phyloP scores from a whole-genome alignment of 2,329 filamentous ascomycete genomes.

The Cadophora sp. region DNA sequence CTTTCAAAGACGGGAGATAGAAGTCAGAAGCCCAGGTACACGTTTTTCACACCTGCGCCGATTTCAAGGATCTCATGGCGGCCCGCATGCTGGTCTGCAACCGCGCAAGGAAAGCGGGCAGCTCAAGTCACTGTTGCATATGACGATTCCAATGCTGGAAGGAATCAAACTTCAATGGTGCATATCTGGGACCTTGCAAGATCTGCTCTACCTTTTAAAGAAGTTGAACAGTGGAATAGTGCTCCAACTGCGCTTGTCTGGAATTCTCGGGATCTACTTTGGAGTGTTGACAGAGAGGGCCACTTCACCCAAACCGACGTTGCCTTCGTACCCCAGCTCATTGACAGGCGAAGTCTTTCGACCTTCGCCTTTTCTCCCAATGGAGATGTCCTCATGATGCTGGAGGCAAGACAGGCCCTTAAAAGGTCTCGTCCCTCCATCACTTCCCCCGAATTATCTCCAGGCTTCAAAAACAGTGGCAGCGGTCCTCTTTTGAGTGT shows the following conservation, averaged over 20 bases:
- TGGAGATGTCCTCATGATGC: conserved; percentile 66
- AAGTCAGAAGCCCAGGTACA: conserved; percentile 68
- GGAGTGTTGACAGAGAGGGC: conserved; percentile 69
- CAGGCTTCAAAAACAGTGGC: conserved; percentile 49
- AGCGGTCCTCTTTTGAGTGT: conserved; percentile 58
- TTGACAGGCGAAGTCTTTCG: conserved; percentile 68
- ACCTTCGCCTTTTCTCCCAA: conserved; percentile 64
- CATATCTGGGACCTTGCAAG: conserved; percentile 75
- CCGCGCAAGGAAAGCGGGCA: conserved; percentile 62
- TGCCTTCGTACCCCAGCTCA: conserved; percentile 66
- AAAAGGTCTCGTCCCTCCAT: conserved; percentile 50
- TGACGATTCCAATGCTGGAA: conserved; percentile 60
- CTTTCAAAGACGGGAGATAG: conserved; percentile 65
- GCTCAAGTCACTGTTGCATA: conserved; percentile 69
- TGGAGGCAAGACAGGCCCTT: conserved; percentile 61
- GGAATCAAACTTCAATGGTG: conserved; percentile 62
- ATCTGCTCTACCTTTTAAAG: conserved; percentile 70
- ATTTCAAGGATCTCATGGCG: conserved; percentile 67
- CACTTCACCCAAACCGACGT: conserved; percentile 70
- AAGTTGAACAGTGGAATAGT: conserved; percentile 65
- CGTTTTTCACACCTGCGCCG: conserved; percentile 65
- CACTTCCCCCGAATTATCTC: conserved; percentile 37
- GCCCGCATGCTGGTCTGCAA: conserved; percentile 69
- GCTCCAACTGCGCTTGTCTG: conserved; percentile 66
- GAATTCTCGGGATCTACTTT: conserved; percentile 69